Percentiles rank a stretch among this genome's conserved stretches.
These are phyloP conservation scores for Neurospora sp. DNA, from an alignment of 2,329 filamentous ascomycete genomes.

Conservation along the genomic window DNA sequence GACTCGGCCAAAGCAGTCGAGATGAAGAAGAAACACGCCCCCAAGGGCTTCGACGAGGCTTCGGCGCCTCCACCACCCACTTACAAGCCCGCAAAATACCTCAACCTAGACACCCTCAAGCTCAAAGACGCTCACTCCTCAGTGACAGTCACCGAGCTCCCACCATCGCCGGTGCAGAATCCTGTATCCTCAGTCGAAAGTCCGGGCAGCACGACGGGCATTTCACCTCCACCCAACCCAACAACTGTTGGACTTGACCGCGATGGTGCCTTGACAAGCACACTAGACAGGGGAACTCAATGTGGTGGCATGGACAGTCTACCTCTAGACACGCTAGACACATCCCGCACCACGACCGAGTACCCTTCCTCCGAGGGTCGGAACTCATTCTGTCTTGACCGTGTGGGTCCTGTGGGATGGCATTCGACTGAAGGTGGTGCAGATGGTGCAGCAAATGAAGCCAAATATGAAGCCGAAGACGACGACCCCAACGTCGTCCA, in stretches of 20 bases:
- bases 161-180: neutral
- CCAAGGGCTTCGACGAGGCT: constrained; percentile 17
- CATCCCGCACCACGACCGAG: neutral
- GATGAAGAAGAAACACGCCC: constrained; percentile 23
- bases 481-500: neutral
- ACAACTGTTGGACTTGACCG: neutral
- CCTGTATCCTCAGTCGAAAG: neutral
- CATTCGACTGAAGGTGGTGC: neutral
- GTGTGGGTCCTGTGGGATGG: neutral
- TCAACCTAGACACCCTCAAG: neutral
- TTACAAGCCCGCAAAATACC: neutral
- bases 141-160: neutral
- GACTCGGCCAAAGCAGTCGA: constrained; percentile 30
- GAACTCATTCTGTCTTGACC: neutral
- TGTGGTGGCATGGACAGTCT: neutral
- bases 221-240: neutral
- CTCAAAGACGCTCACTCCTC: neutral
- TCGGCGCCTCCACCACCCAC: neutral
- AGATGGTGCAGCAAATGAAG: no score
- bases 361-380: neutral
- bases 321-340: neutral
- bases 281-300: neutral
- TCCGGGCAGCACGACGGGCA: neutral
- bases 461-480: neutral
- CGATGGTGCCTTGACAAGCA: neutral